Evolutionary conservation across 768 basidiomycete genomes (phyloP).

Genomic region (Polyporus arcularius): DNA sequence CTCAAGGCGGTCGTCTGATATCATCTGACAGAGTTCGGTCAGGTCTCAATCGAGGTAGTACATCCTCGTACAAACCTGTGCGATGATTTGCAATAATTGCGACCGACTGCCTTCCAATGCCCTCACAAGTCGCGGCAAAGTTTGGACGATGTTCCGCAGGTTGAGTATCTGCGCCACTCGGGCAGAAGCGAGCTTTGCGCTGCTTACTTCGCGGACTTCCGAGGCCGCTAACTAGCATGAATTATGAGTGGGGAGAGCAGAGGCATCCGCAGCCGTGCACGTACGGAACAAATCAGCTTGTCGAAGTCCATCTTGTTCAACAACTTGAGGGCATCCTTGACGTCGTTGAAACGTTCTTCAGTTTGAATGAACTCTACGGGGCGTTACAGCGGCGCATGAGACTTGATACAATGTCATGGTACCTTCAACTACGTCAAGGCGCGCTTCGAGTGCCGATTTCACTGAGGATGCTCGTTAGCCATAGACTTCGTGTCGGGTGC

Average conservation of each 20-base stretch:
- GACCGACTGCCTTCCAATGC: constrained; percentile 61
- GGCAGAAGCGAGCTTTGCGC: constrained; percentile 63
- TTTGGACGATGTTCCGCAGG: constrained; percentile 70
- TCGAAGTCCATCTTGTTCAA: constrained; percentile 87
- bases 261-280: constrained; percentile 8
- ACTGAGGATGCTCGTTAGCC: constrained; percentile 36
- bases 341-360: constrained; percentile 71
- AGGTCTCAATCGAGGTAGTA: not conserved
- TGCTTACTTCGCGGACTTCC: constrained; percentile 54
- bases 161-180: constrained; percentile 80
- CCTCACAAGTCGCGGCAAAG: constrained; percentile 61
- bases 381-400: constrained; percentile 12
- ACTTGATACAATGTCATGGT: not conserved
- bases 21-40: constrained; percentile 47
- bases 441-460: constrained; percentile 67
- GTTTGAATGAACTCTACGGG: constrained; percentile 68
- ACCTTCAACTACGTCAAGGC: constrained; percentile 89
- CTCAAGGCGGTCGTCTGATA: constrained; percentile 70
- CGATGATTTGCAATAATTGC: constrained; percentile 61
- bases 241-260: not conserved
- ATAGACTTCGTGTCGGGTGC: not conserved
- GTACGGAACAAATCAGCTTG: constrained; percentile 74
- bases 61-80: constrained; percentile 44
- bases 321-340: constrained; percentile 67
- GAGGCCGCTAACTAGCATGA: constrained; percentile 62